Percentiles rank a stretch among this genome's conserved stretches.
Evolutionary conservation across 257 asterid genomes (phyloP).

Genomic region (Penstemon barbatus): DNA sequence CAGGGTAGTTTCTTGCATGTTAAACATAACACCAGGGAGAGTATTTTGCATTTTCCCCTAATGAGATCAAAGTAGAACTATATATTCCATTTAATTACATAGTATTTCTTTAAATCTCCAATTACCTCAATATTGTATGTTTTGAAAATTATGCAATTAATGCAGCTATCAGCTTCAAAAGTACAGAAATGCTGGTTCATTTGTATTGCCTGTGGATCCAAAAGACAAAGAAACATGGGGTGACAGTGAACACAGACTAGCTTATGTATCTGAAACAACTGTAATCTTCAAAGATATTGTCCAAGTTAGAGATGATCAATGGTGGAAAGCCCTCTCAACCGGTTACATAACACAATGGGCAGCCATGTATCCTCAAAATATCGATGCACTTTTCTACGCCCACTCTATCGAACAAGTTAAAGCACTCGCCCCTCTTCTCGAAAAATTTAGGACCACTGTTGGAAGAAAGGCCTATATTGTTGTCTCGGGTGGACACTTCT

Average conservation of each 20-base stretch:
- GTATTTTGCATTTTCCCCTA: too few relatives aligned
- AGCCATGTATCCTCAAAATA: slow-evolving; percentile 84
- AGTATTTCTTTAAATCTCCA: background rate
- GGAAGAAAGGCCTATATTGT: slow-evolving; percentile 86
- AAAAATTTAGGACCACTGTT: slow-evolving; percentile 63
- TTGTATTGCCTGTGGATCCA: slow-evolving; percentile 74
- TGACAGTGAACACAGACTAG: slow-evolving; percentile 86
- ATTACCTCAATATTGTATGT: background rate
- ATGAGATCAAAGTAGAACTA: too few relatives aligned
- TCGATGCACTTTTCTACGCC: slow-evolving; percentile 84
- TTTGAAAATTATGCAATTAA: background rate
- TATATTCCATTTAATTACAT: too few relatives aligned
- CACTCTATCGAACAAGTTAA: slow-evolving; percentile 77
- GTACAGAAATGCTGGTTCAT: slow-evolving; percentile 88
- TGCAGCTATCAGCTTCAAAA: slow-evolving; percentile 96
- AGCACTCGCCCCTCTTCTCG: slow-evolving; percentile 79
- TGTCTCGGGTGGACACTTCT: slow-evolving; percentile 79
- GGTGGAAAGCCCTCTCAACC: slow-evolving; percentile 95
- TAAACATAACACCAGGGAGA: too few relatives aligned
- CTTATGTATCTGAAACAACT: slow-evolving; percentile 91
- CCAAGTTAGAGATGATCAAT: slow-evolving; percentile 86
- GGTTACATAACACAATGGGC: slow-evolving; percentile 98
- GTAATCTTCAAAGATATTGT: slow-evolving; percentile 86
- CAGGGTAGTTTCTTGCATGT: too few relatives aligned
- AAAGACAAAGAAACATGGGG: slow-evolving; percentile 97